Base-by-base conservation (phyloP, 352 stramenopile genomes). In the Phytopythium vexans region DNA sequence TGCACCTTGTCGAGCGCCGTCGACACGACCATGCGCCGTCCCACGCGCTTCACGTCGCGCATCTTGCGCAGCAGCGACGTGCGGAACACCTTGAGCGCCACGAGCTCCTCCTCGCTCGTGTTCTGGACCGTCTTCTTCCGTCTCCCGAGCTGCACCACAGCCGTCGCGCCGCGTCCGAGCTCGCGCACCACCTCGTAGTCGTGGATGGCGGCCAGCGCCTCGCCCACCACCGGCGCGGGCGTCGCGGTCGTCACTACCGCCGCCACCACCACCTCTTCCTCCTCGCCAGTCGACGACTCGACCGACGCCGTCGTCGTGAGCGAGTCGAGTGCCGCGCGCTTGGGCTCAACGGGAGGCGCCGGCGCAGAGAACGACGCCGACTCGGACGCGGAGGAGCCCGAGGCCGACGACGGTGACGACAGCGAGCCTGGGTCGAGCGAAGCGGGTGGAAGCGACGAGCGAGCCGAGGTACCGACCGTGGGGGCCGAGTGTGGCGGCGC, bases 1-100 rank as follows among this genome's bases (percentile, higher is more conserved):
- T 94, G 84, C 51, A 94, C 84, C 52, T 94, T 94, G 57, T 94
- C 84, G 31, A 94, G 63, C 35, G 80, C 84, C 35, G 82, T 94
- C 31, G 84, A 94, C 48, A 94, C 82, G 34, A 94, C 78, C 84
- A 94, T 94, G 50, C 70, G 66, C 32, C 82, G 60, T 0, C 84
- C 84, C 35, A 92, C 82, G 45, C 84, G 82, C 63, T 89, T 92
- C 39, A 94, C 74, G 38, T 94, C 84, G 43, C 83, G 82, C 78
- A 92, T 92, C 51, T 89, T 90, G 51, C 87, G 87, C 8, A 94
- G 68, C 45, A 94, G 58, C 57, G 84, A 94, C 49, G 82, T 94
- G 58, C 89, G 89, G 54, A 92, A 92, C 44, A 91, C 82, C 57
- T 94, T 94, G 12, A 94, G 66, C 32, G 84, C 84, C 21, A 94